These are phyloP conservation scores for Pisolithus tinctorius DNA, from an alignment of 768 basidiomycete species.

Conservation along the genomic window DNA sequence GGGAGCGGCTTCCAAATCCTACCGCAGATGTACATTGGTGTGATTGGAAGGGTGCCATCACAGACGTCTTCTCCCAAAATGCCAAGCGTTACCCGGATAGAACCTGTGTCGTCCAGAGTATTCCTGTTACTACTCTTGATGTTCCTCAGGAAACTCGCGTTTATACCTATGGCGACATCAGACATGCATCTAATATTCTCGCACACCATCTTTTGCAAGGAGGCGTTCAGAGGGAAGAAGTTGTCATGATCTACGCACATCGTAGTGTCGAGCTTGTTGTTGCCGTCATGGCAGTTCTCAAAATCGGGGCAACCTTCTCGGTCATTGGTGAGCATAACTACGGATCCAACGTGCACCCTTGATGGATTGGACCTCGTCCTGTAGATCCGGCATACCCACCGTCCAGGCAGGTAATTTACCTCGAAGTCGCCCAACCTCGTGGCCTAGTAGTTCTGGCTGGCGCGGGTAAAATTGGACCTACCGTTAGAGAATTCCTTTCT, in stretches of 20 bases:
- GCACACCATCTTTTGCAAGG: conserved; percentile 83
- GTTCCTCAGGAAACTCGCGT: conserved; percentile 46
- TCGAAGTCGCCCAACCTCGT: conserved; percentile 87
- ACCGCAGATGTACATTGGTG: conserved; percentile 92
- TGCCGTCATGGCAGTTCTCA: conserved; percentile 93
- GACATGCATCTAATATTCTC: conserved; percentile 80
- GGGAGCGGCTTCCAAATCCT: conserved; percentile 70
- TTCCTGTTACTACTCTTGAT: conserved; percentile 34
- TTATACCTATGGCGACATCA: conserved; percentile 78
- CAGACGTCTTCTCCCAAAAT: conserved; percentile 88
- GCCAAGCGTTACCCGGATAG: conserved; percentile 72
- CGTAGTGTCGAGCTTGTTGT: conserved; percentile 95
- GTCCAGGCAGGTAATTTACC: conserved; percentile 86
- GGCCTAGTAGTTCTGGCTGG: conserved; percentile 87
- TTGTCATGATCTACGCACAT: conserved; percentile 97
- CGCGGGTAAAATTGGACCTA: conserved; percentile 72
- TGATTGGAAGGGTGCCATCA: conserved; percentile 95
- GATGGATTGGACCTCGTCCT: neutral
- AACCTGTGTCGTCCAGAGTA: conserved; percentile 83
- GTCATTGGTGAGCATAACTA: conserved; percentile 71
- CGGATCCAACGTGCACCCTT: neutral
- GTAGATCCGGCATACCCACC: conserved; percentile 96
- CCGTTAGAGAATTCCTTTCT: conserved; percentile 78
- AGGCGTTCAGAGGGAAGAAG: conserved; percentile 88
- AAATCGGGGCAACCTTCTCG: conserved; percentile 93